Conservation (phyloP, 352 stramenopile species). For the Phytopythium boreale region DNA sequence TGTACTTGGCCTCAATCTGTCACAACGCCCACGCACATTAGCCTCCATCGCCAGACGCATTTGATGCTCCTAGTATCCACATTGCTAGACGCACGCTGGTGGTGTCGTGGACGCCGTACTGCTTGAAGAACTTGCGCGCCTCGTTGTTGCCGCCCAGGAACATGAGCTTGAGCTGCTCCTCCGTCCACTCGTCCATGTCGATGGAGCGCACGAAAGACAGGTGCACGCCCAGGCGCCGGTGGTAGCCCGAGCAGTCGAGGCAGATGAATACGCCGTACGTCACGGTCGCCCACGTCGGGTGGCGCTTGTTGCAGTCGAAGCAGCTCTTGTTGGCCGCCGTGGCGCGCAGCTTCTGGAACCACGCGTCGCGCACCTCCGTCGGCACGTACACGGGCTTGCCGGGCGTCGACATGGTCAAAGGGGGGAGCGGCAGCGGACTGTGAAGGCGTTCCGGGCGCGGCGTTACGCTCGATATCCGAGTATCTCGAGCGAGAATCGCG, state of each 20-base stretch:
- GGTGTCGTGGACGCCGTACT: conserved; percentile 84
- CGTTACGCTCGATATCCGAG: background rate
- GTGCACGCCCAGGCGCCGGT: conserved; percentile 92
- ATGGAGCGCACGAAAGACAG: conserved; percentile 94
- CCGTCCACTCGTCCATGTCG: conserved; percentile 96
- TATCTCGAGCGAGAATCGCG: background rate
- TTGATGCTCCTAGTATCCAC: background rate
- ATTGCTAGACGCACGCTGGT: conserved; percentile 57
- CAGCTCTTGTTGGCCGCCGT: conserved; percentile 87
- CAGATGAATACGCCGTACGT: conserved; percentile 97
- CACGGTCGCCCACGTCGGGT: conserved; percentile 94
- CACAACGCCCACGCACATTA: background rate
- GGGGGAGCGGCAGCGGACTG: background rate
- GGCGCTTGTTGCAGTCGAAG: conserved; percentile 96
- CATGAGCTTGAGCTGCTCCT: conserved; percentile 93
- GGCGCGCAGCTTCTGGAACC: conserved; percentile 83
- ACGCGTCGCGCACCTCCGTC: conserved; percentile 72
- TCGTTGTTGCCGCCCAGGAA: conserved; percentile 91
- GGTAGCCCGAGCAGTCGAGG: conserved; percentile 93
- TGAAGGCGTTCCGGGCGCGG: background rate
- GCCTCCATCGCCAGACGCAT: background rate
- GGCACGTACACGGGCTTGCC: conserved; percentile 72
- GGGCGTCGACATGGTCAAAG: conserved; percentile 21
- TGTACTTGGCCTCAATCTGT: conserved; percentile 91
- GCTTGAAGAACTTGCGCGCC: conserved; percentile 93